These are phyloP conservation scores for Dorcoceras hygrometricum DNA, from an alignment of 257 asterid species.

Conservation along the genomic window DNA sequence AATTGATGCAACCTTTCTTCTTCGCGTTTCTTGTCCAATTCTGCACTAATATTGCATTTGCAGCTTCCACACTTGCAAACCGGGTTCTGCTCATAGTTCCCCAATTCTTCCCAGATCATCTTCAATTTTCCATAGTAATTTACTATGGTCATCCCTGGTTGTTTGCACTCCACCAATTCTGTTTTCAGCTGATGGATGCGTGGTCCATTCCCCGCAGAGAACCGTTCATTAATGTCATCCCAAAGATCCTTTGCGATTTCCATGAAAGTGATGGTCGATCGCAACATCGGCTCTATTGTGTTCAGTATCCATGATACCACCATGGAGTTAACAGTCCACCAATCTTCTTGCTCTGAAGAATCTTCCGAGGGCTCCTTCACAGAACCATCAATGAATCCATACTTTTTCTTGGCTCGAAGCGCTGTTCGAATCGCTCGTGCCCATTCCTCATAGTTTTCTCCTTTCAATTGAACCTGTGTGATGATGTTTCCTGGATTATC, in stretches of 20 bases:
- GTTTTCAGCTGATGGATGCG: slow-evolving; percentile 1
- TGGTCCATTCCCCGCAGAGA: slow-evolving; percentile 17
- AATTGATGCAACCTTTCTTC: too few relatives aligned
- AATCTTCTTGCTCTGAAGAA: slow-evolving; percentile 1
- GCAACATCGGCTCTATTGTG: slow-evolving; percentile 21
- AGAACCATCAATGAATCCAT: slow-evolving; percentile 23
- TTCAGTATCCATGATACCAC: slow-evolving; percentile 26
- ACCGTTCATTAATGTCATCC: slow-evolving; percentile 7
- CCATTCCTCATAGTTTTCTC: slow-evolving; percentile 30
- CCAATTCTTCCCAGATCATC: too few relatives aligned
- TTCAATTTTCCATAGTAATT: slow-evolving; percentile 2
- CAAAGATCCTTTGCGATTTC: slow-evolving; percentile 17
- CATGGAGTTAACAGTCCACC: too few relatives aligned
- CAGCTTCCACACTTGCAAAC: too few relatives aligned
- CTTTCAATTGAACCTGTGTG: slow-evolving; percentile 8
- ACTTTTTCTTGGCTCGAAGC: slow-evolving; percentile 16
- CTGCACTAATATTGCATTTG: background rate
- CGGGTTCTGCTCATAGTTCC: too few relatives aligned
- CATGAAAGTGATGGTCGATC: slow-evolving; percentile 13
- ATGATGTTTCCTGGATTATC: slow-evolving; percentile 14
- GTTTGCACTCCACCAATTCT: slow-evolving; percentile 12
- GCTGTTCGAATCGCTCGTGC: slow-evolving; percentile 3
- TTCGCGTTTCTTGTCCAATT: background rate
- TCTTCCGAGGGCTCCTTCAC: background rate
- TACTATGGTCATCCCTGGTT: background rate